Conservation (phyloP, 805 yeast species). For the Tetrapisispora namnaoensis region DNA sequence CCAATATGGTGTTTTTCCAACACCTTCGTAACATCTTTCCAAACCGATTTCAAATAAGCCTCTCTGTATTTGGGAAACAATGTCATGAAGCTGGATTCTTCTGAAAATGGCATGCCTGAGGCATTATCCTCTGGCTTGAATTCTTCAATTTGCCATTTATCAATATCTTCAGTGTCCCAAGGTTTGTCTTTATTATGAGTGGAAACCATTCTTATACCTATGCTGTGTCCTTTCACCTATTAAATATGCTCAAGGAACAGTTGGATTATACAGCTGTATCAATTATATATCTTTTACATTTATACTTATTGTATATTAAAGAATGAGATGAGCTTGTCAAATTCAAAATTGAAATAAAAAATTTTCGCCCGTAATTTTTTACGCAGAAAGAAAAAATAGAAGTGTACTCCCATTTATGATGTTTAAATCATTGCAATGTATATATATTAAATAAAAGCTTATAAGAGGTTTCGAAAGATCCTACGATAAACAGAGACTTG, state of each 20-base stretch:
- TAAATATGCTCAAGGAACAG: no score
- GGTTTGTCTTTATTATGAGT: slow-evolving; percentile 93
- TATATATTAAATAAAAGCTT: no score
- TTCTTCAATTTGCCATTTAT: slow-evolving; percentile 84
- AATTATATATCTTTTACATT: no score
- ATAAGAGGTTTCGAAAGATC: no score
- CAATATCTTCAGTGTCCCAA: slow-evolving; percentile 93
- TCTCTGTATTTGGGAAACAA: slow-evolving; percentile 96
- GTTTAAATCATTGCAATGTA: not conserved
- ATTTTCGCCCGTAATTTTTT: not conserved
- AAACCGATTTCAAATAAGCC: slow-evolving; percentile 72
- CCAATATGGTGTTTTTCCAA: slow-evolving; percentile 64
- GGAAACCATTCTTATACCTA: slow-evolving; percentile 56
- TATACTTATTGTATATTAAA: not conserved
- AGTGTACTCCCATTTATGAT: not conserved
- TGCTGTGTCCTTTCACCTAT: not conserved
- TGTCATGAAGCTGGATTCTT: slow-evolving; percentile 90
- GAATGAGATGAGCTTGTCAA: not conserved
- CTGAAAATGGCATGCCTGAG: slow-evolving; percentile 83
- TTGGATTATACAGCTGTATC: no score
- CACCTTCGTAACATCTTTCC: slow-evolving; percentile 87
- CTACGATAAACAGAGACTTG: no score
- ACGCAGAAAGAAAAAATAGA: not conserved
- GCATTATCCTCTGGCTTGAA: slow-evolving; percentile 84
- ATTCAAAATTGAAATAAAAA: not conserved